Percentiles rank a stretch among this genome's conserved stretches.
Evolutionary conservation across 768 basidiomycete genomes (phyloP).

Genomic region (Calocera viscosa): DNA sequence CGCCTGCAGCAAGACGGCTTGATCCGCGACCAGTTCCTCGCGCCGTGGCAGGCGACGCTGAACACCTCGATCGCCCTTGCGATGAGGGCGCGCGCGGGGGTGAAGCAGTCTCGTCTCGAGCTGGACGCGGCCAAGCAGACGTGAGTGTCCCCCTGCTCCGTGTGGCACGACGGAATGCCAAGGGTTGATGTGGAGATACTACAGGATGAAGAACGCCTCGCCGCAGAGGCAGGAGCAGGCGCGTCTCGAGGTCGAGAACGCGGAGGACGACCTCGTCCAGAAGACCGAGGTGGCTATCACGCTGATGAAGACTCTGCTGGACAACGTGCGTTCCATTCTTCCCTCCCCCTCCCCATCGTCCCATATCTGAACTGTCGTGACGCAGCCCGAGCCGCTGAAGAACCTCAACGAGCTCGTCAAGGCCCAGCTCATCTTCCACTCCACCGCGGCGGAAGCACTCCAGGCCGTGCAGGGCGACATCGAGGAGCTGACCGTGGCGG

Average conservation of each 20-base stretch:
- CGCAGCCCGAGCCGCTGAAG: constrained; percentile 87
- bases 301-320: constrained; percentile 94
- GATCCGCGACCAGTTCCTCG: constrained; percentile 54
- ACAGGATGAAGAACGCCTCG: constrained; percentile 63
- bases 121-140: constrained; percentile 82
- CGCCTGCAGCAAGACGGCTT: constrained; percentile 66
- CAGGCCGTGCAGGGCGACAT: constrained; percentile 79
- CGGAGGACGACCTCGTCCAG: constrained; percentile 81
- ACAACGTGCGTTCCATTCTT: constrained; percentile 65
- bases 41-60: constrained; percentile 81
- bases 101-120: constrained; percentile 67
- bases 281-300: constrained; percentile 96
- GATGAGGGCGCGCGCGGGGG: constrained; percentile 81
- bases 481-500: constrained; percentile 82
- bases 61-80: constrained; percentile 75
- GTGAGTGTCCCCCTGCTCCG: constrained; percentile 34
- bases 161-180: neutral
- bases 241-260: constrained; percentile 34
- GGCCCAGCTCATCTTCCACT: constrained; percentile 72
- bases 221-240: constrained; percentile 82
- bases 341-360: neutral
- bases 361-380: neutral
- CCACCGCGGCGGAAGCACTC: constrained; percentile 65
- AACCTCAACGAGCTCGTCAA: constrained; percentile 85
- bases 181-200: constrained; percentile 9